phyloP scores from a whole-genome alignment of 768 basidiomycete species.

The Sistotremastrum niveocremeum region DNA sequence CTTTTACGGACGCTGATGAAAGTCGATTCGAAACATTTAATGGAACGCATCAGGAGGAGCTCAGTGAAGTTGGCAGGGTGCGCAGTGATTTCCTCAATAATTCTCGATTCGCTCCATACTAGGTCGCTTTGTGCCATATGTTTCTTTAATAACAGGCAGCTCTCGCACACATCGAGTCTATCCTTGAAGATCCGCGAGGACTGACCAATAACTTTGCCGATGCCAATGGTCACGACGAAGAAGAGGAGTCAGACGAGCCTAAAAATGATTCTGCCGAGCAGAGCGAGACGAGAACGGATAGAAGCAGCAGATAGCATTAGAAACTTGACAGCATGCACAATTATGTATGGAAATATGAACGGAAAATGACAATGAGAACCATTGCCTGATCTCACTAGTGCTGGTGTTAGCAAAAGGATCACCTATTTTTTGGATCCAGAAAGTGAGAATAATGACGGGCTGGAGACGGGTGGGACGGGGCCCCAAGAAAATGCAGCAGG shows the following conservation, averaged over 20 bases:
- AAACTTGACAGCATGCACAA: not conserved
- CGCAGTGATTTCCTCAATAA: constrained; percentile 76
- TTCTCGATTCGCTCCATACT: constrained; percentile 77
- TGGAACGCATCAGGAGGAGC: constrained; percentile 39
- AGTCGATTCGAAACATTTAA: constrained; percentile 36
- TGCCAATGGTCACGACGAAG: constrained; percentile 2
- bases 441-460: no score
- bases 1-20: constrained; percentile 37
- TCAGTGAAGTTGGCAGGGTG: constrained; percentile 85
- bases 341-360: not conserved
- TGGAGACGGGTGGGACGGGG: constrained; percentile 6
- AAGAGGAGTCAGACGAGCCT: constrained; percentile 8
- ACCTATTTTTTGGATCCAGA: no score
- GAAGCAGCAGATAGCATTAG: not conserved
- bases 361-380: no score
- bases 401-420: no score
- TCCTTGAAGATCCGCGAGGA: constrained; percentile 47
- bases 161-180: constrained; percentile 69
- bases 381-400: no score
- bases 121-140: constrained; percentile 23
- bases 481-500: constrained; percentile 11
- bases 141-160: constrained; percentile 44
- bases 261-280: not conserved
- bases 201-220: not conserved
- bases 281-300: no score